A percentile compares a stretch with the other conserved stretches of the same genome.
These are phyloP conservation scores for Naganishia vishniacii DNA, from an alignment of 768 basidiomycete genomes.

Conservation along the genomic window DNA sequence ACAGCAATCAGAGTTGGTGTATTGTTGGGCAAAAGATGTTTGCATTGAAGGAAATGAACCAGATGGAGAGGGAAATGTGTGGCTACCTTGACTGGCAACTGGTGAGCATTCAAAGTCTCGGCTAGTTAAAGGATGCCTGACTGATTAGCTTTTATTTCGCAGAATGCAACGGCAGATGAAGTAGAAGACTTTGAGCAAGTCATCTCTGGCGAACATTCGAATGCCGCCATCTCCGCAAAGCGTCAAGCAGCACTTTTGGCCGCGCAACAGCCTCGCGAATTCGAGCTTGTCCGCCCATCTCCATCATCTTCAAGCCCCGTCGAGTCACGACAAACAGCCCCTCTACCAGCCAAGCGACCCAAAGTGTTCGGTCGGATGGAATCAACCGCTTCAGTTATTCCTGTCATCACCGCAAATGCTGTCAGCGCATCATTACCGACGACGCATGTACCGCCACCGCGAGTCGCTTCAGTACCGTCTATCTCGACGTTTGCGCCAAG, in stretches of 20 bases:
- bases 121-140: not conserved
- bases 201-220: slow-evolving; percentile 1
- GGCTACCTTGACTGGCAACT: slow-evolving; percentile 79
- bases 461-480: slow-evolving; percentile 14
- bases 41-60: slow-evolving; percentile 78
- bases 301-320: slow-evolving; percentile 8
- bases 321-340: not conserved
- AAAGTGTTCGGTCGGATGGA: slow-evolving; percentile 18
- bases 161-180: slow-evolving; percentile 13
- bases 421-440: not conserved
- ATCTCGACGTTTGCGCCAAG: slow-evolving; percentile 15
- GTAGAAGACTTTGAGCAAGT: slow-evolving; percentile 9
- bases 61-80: slow-evolving; percentile 94
- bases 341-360: slow-evolving; percentile 5
- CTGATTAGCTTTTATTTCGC: not conserved
- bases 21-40: slow-evolving; percentile 87
- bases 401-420: slow-evolving; percentile 1
- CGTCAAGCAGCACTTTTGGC: slow-evolving; percentile 16
- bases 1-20: slow-evolving; percentile 87
- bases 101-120: slow-evolving; percentile 1
- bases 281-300: not conserved
- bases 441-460: slow-evolving; percentile 3
- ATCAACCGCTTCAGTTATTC: slow-evolving; percentile 11
- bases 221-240: slow-evolving; percentile 2
- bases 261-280: not conserved